Base-by-base conservation (phyloP, 2,329 filamentous ascomycete species). In the Aspergillus sp. region DNA sequence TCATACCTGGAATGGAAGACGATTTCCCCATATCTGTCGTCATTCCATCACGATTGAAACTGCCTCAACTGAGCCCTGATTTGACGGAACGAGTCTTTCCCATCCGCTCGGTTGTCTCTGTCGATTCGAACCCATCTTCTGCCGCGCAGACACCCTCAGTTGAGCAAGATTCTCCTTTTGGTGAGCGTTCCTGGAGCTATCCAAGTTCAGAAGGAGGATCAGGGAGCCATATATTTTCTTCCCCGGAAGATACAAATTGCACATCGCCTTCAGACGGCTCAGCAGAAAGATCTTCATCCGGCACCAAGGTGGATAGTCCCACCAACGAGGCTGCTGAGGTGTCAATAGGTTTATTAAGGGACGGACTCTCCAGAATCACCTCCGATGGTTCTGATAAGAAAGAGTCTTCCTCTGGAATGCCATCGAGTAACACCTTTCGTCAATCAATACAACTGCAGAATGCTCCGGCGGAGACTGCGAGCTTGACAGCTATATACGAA, bases 101-200 rank as follows among this genome's bases (percentile, higher is more conserved):
- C 11, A 86, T 91, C 29, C 80, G 85, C 39, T 90, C 86, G 9
- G 83, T 87, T 34, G 74, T 91, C 30, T 86, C 81, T 8, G 80
- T 90, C 33, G 82, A 87, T 56, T 79, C 79, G 7, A 52, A 39
- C 4, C 45, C 53, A 7, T 60, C 58, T 4, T 58, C 57, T 7
- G 46, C 52, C 2, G 35, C 53, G 2, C 56, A 50, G 7, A 59
- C 55, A 9, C 56, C 56, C n/a, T 53, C 57, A 57, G 46, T 11
- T 37, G 48, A 10, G 56, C 53, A 13, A 49, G 41, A 12, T 46
- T 49, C 53, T 7, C 54, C 56, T 13, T 57, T 50, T 32, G 43
- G 36, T 9, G 52, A 48, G 27, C 48, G 46, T 13, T 33, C 39
- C 26, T 38, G 40, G 33, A 31, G 29, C 30, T 43, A 46, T 42